Percentiles rank a stretch among this genome's conserved stretches.
Conservation (phyloP, 768 basidiomycete species). For the Suillus tomentosus region DNA sequence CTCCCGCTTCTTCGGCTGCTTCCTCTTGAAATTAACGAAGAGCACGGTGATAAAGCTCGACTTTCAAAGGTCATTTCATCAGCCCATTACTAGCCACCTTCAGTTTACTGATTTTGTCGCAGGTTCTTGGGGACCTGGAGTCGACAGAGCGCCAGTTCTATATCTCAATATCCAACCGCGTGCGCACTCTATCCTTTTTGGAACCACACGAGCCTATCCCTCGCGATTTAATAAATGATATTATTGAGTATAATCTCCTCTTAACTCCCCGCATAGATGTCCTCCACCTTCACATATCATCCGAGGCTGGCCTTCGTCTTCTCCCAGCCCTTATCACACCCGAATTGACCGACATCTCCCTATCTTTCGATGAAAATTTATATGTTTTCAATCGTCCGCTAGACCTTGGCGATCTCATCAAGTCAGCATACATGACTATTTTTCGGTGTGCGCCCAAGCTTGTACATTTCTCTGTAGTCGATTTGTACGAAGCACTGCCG, state of each 20-base stretch:
- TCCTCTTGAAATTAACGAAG: not conserved
- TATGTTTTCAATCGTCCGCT: constrained; percentile 1
- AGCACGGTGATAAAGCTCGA: not conserved
- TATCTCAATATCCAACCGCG: constrained; percentile 5
- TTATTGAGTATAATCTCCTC: not conserved
- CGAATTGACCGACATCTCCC: constrained; percentile 1
- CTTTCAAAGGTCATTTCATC: not conserved
- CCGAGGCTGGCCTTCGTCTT: constrained; percentile 7
- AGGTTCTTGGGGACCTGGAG: not conserved
- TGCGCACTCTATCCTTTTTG: constrained; percentile 6
- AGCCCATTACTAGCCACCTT: not conserved
- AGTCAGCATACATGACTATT: constrained; percentile 1
- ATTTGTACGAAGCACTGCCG: constrained; percentile 1
- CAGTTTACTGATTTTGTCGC: not conserved
- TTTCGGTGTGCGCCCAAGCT: constrained; percentile 4
- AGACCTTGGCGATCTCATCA: not conserved
- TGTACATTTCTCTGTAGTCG: constrained; percentile 4
- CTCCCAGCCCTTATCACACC: constrained; percentile 2
- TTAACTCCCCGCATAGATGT: constrained; percentile 3
- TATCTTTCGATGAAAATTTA: not conserved
- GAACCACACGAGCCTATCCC: not conserved
- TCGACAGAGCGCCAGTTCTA: constrained; percentile 1
- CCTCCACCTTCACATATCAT: constrained; percentile 2
- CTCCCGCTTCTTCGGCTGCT: constrained; percentile 4
- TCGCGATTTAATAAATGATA: not conserved